Conservation (phyloP, 192 early-diverging fungal species). For the Entophlyctis luteolus region DNA sequence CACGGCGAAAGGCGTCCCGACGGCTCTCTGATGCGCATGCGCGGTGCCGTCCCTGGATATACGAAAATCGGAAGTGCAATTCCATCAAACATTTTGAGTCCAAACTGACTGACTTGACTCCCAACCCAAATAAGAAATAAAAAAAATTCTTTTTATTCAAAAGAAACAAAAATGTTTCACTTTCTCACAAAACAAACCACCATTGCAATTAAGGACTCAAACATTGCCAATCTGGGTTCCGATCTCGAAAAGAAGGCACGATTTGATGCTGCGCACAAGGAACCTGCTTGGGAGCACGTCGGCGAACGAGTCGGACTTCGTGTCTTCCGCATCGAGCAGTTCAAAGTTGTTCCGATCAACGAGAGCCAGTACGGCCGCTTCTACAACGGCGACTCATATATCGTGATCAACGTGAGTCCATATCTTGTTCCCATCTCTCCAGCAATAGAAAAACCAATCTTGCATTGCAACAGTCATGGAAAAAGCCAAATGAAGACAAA, state of each 20-base stretch:
- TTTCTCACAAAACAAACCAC: conserved; percentile 23
- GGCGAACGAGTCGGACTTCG: conserved; percentile 55
- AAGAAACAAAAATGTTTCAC: not conserved
- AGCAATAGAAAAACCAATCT: too few relatives aligned
- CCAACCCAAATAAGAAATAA: too few relatives aligned
- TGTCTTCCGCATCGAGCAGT: conserved; percentile 77
- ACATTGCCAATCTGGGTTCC: conserved; percentile 55
- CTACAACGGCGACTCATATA: conserved; percentile 63
- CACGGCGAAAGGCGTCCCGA: too few relatives aligned
- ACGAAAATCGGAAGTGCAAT: conserved; percentile 3
- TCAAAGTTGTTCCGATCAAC: conserved; percentile 64
- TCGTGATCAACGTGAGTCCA: conserved; percentile 64
- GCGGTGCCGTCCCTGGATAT: conserved; percentile 15
- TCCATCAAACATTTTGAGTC: too few relatives aligned
- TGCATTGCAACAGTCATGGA: conserved; percentile 48
- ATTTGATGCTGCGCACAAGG: conserved; percentile 51
- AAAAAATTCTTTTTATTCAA: too few relatives aligned
- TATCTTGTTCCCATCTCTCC: not conserved
- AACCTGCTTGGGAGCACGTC: conserved; percentile 57
- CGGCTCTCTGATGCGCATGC: too few relatives aligned
- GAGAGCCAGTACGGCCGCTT: conserved; percentile 62
- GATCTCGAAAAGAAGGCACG: conserved; percentile 60
- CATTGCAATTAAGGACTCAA: conserved; percentile 24
- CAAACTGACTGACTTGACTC: too few relatives aligned
- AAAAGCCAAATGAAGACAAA: conserved; percentile 53